Evolutionary conservation across 2,329 filamentous ascomycete species (phyloP).

Genomic region (Aspergillus floridensis): DNA sequence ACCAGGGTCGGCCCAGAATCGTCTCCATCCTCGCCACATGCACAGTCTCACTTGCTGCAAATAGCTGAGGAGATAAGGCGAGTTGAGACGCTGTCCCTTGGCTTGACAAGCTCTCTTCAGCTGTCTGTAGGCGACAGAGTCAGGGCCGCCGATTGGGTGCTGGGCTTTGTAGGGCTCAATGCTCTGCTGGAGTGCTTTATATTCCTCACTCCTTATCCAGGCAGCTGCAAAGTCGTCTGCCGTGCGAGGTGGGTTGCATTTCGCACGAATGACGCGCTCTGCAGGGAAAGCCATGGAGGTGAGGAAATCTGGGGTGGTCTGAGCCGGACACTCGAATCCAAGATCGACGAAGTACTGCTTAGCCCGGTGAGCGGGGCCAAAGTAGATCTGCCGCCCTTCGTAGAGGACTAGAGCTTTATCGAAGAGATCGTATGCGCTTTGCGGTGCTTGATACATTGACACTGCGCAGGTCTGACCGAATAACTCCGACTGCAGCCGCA

Average conservation of each 20-base stretch:
- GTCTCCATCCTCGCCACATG: conserved; percentile 71
- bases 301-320: conserved; percentile 66
- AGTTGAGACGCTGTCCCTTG: conserved; percentile 55
- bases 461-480: conserved; percentile 45
- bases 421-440: conserved; percentile 50
- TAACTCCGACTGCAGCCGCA: conserved; percentile 45
- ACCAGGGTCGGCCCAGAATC: conserved; percentile 69
- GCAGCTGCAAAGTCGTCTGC: conserved; percentile 60
- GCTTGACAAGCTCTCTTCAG: conserved; percentile 37
- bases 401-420: conserved; percentile 68
- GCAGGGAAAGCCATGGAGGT: conserved; percentile 63
- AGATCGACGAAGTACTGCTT: conserved; percentile 62
- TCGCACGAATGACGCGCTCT: conserved; percentile 54
- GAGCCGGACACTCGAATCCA: conserved; percentile 65
- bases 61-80: conserved; percentile 77
- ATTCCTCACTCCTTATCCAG: neutral
- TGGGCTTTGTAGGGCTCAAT: neutral
- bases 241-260: conserved; percentile 61
- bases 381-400: conserved; percentile 25
- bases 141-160: neutral
- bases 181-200: no score
- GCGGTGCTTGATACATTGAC: conserved; percentile 49
- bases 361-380: conserved; percentile 58
- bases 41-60: conserved; percentile 71
- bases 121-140: conserved; percentile 37